Percentiles rank a stretch among this genome's conserved stretches.
These are phyloP conservation scores for Pseudozyma pruni DNA, from an alignment of 1,284 basidiomycete genomes.

Conservation along the genomic window DNA sequence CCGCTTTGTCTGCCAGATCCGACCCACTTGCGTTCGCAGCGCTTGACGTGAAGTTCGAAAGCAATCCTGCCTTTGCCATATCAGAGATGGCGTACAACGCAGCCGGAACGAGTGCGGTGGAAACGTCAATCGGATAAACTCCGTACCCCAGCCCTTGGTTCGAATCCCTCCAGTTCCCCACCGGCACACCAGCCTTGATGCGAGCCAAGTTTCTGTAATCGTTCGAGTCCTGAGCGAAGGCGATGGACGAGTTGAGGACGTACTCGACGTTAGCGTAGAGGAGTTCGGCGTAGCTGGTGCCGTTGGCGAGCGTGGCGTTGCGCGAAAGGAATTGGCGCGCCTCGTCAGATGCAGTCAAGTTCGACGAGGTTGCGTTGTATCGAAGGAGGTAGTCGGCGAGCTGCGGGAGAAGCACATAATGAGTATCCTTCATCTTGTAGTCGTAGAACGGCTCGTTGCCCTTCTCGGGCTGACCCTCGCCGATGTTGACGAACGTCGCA, in stretches of 20 bases:
- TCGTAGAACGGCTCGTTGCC: constrained; percentile 70
- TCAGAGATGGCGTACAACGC: constrained; percentile 70
- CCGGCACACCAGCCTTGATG: constrained; percentile 67
- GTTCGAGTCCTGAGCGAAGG: constrained; percentile 67
- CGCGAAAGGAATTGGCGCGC: constrained; percentile 57
- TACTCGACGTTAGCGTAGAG: constrained; percentile 67
- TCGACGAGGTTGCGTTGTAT: constrained; percentile 26
- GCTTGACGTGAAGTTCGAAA: constrained; percentile 55
- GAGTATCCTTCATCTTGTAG: constrained; percentile 70
- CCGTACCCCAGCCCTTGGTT: constrained; percentile 72
- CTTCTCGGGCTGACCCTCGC: constrained; percentile 68
- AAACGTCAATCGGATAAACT: constrained; percentile 72
- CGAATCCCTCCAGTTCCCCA: constrained; percentile 73
- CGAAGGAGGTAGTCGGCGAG: constrained; percentile 70
- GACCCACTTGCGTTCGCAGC: constrained; percentile 4
- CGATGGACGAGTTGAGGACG: constrained; percentile 63
- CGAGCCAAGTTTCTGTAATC: constrained; percentile 65
- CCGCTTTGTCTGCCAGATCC: constrained; percentile 64
- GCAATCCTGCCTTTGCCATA: constrained; percentile 68
- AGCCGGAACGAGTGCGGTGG: constrained; percentile 71
- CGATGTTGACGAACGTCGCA: constrained; percentile 67
- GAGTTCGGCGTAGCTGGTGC: constrained; percentile 67
- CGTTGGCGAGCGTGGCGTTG: constrained; percentile 69
- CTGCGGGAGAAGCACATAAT: constrained; percentile 70
- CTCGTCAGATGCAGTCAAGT: constrained; percentile 53